Evolutionary conservation across 257 asterid species (phyloP).

Genomic region (Echium plantagineum): DNA sequence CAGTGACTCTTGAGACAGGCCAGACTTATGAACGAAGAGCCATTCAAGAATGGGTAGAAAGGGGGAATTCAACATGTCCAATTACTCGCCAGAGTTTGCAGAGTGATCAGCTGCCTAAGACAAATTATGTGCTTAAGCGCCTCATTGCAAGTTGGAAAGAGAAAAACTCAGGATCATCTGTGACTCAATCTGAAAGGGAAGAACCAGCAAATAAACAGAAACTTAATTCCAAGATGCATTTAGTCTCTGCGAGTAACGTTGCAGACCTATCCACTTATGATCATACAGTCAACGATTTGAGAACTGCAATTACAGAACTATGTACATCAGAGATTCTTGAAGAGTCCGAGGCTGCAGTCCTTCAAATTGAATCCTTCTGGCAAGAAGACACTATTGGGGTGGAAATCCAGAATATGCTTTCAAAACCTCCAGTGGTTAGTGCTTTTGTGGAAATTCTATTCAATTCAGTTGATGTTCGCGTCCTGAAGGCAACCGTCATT

Average conservation of each 20-base stretch:
- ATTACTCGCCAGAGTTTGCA: slow-evolving; percentile 66
- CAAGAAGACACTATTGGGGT: slow-evolving; percentile 19
- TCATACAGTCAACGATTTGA: slow-evolving; percentile 38
- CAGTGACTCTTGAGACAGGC: slow-evolving; percentile 81
- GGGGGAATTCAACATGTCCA: slow-evolving; percentile 68
- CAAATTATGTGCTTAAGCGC: slow-evolving; percentile 73
- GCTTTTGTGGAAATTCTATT: slow-evolving; percentile 65
- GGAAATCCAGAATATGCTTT: slow-evolving; percentile 33
- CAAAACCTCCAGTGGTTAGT: slow-evolving; percentile 54
- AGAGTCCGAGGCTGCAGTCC: slow-evolving; percentile 59
- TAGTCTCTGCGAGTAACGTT: slow-evolving; percentile 40
- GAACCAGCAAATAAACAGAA: slow-evolving; percentile 10
- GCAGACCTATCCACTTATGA: slow-evolving; percentile 39
- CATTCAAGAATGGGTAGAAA: slow-evolving; percentile 72
- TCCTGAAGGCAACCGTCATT: slow-evolving; percentile 37
- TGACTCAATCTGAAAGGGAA: slow-evolving; percentile 9
- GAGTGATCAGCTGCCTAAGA: slow-evolving; percentile 45
- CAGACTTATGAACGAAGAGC: slow-evolving; percentile 74
- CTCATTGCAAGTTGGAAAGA: slow-evolving; percentile 78
- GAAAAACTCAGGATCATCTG: slow-evolving; percentile 17
- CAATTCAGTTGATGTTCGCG: slow-evolving; percentile 43
- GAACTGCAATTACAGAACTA: slow-evolving; percentile 37
- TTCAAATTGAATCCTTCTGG: slow-evolving; percentile 43
- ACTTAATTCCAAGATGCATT: slow-evolving; percentile 11
- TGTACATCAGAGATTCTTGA: slow-evolving; percentile 55